A percentile compares a stretch with the other conserved stretches of the same genome.
Conservation (phyloP, 176 grass and related monocot species). For the Cenchrus purpureus region DNA sequence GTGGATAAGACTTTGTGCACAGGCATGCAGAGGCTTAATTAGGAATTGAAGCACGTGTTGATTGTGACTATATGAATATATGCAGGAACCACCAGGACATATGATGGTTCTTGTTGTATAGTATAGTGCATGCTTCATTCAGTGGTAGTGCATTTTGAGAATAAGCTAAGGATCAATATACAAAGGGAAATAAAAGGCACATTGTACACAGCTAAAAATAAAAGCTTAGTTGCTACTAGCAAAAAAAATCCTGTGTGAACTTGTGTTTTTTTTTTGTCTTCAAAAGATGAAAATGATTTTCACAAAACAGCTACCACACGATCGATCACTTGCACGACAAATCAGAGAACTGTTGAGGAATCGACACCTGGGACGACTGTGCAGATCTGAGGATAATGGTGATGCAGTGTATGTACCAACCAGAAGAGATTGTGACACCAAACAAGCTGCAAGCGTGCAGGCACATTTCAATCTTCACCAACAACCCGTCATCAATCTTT, state of each 20-base stretch:
- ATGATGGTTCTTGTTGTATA: not conserved
- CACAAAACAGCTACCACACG: slow-evolving; percentile 7
- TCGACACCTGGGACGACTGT: not conserved
- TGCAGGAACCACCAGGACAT: not conserved
- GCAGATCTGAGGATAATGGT: not conserved
- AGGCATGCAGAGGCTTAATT: not conserved
- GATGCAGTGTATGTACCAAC: slow-evolving; percentile 10
- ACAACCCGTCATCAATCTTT: too few species aligned
- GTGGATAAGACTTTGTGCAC: not conserved
- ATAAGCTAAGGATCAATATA: not conserved
- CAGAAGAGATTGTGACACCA: slow-evolving; percentile 16
- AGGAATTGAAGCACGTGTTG: slow-evolving; percentile 36
- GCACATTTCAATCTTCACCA: too few species aligned
- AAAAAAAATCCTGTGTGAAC: not conserved
- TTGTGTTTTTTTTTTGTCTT: not conserved
- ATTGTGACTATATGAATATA: not conserved
- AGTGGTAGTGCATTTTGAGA: not conserved
- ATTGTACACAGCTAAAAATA: too few species aligned
- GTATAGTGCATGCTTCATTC: not conserved
- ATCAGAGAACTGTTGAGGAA: slow-evolving; percentile 9
- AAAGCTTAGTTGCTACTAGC: not conserved
- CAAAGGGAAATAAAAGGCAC: not conserved
- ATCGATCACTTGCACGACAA: slow-evolving; percentile 2
- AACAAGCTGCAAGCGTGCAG: not conserved
- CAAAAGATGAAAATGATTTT: not conserved